Conservation (phyloP, 2,329 filamentous ascomycete genomes). For the Atkinsonella texensis region DNA sequence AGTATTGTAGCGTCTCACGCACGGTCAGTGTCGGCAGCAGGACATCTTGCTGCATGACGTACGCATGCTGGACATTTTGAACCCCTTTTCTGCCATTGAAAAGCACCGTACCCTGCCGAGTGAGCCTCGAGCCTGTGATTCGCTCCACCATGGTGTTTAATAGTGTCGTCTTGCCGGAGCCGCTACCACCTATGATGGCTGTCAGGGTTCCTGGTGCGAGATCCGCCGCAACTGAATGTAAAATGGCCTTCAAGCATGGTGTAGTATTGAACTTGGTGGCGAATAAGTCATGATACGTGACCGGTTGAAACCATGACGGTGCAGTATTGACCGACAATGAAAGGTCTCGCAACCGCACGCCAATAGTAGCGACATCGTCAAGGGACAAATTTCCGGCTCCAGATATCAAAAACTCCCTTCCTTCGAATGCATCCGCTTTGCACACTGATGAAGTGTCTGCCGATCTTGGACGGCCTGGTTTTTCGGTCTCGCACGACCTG, state of each 20-base stretch:
- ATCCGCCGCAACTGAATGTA: slow-evolving; percentile 51
- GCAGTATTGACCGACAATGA: slow-evolving; percentile 46
- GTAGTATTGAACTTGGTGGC: slow-evolving; percentile 24
- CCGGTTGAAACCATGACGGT: slow-evolving; percentile 37
- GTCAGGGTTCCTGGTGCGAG: slow-evolving; percentile 56
- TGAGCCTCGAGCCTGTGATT: slow-evolving; percentile 42
- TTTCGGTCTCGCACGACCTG: slow-evolving; percentile 16
- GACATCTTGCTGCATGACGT: slow-evolving; percentile 69
- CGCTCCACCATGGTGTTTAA: slow-evolving; percentile 62
- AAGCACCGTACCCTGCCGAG: slow-evolving; percentile 40
- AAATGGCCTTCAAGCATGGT: slow-evolving; percentile 36
- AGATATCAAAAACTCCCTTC: slow-evolving; percentile 17
- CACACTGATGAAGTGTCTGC: slow-evolving; percentile 15
- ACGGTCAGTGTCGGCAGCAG: slow-evolving; percentile 63
- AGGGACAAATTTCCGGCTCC: slow-evolving; percentile 28
- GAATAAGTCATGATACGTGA: slow-evolving; percentile 31
- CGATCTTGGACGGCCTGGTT: slow-evolving; percentile 21
- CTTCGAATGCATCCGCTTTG: slow-evolving; percentile 6
- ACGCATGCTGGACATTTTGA: slow-evolving; percentile 46
- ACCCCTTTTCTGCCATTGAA: slow-evolving; percentile 50
- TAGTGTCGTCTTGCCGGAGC: slow-evolving; percentile 60
- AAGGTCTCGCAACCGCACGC: slow-evolving; percentile 41
- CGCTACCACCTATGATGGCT: slow-evolving; percentile 64
- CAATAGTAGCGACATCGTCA: slow-evolving; percentile 42
- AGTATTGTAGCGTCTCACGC: slow-evolving; percentile 61